Evolutionary conservation across 495 filamentous ascomycete species (phyloP), one percentile per base, ranked within the genome.

Genomic region (Pseudomonodictys pantanalensis): DNA sequence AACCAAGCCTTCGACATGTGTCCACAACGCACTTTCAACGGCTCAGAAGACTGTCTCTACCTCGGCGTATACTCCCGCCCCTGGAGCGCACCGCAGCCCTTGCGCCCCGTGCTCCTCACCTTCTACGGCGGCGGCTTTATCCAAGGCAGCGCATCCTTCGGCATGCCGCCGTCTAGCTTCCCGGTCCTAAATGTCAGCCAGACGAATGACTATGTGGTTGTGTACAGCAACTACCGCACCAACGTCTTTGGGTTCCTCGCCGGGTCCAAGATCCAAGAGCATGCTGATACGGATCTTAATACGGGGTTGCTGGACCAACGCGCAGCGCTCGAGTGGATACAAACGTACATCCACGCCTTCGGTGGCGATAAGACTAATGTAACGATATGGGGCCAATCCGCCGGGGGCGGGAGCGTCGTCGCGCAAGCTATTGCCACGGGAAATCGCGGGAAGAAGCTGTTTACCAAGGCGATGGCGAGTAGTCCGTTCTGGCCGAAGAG

Each of bases 121-220:
- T 86, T 84, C 59, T 84, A 83, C 61, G 83, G 83, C 18, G 84
- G 84, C 1, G 83, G 72, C 0, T 86, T 83, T 67, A 83, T 87
- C 42, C 72, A 83, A 69, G 83, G 83, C 20, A 69, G 72, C 26
- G 81, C 78, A 0, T 76, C 72, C 0, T 79, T 85, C 64, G 69
- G 62, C 3, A 70, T 85, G 11, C 81, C 82, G 0, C 80, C 82
- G 4, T 72, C 79, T 7, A 76, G 73, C 7, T 86, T 81, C 63
- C 83, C 82, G 0, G 71, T 85, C 28, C 70, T 86, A 35, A 80
- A 81, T 60, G 75, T 69, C 11, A 77, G 72, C 18, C 63, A 62
- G 1, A 52, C 68, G 3, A 80, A 78, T 30, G 75, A 84, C 50
- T 76, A 81, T 51, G 64, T 83, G 0, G 75, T 82, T 23, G 68